Evolutionary conservation across 441 rosid genomes (phyloP), one percentile per base, ranked within the genome.

Genomic region (Kokia cookei): DNA sequence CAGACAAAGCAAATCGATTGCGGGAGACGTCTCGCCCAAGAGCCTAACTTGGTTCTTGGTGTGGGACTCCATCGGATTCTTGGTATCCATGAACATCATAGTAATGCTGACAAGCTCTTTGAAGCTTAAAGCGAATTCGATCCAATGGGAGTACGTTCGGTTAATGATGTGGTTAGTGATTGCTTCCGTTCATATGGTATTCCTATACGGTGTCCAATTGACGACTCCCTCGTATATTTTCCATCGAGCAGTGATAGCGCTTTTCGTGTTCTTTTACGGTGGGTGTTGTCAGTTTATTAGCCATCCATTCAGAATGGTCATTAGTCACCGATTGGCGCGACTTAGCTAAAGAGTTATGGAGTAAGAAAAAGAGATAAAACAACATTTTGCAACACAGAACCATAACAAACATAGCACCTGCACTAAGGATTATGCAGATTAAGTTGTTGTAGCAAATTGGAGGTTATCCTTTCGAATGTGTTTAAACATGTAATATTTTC

Each of bases 1-100:
- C 29, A 32, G 27, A 17, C 72, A 5, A 24, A 65, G 65, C 19
- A 71, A 71, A 57, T 42, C 65, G 8, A 17, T 58, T 43, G 74
- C 74, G 5, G 65, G 15, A 14, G 74, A 57, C 2, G 26, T 3
- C 4, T 13, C 26, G 2, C 65, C 42, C 12, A 71, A 14, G 15
- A 58, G 74, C 54, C n/a, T 71, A n/a, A 71, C 74, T 22, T 71
- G 74, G 65, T 71, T 71, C 47, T 8, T 71, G 65, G 74, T 71
- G 63, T 71, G 65, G 65, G 74, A 71, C 5, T 58, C 65, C 37
- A 24, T 71, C 3, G 74, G 74, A 26, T 71, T 71, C 27, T 22
- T 71, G 26, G 74, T 65, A 58, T 58, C 74, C 24, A 58, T 51
- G 60, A 69, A 19, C 61, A 69, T 71, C 55, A 71, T 71, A 22